A percentile compares a stretch with the other conserved stretches of the same genome.
These are phyloP conservation scores for Shiraia sp. DNA, from an alignment of 2,329 filamentous ascomycete genomes.

Conservation along the genomic window DNA sequence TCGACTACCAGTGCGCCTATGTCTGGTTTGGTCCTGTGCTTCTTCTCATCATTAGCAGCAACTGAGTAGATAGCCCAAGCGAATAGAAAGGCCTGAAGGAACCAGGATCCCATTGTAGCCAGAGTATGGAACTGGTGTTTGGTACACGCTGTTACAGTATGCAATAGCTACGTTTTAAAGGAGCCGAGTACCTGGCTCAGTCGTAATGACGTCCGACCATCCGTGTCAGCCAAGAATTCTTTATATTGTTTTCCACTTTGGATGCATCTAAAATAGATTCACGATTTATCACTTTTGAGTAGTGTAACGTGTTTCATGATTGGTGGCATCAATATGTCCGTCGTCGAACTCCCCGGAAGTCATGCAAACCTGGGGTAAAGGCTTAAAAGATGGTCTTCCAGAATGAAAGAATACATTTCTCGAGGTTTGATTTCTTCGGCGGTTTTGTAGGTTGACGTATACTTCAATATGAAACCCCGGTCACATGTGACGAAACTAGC, in stretches of 20 bases:
- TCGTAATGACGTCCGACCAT: too few species aligned
- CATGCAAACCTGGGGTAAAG: conserved; percentile 9
- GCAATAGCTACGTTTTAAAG: neutral
- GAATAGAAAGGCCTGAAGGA: neutral
- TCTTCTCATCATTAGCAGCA: conserved; percentile 11
- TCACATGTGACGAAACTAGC: too few species aligned
- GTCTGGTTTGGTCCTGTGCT: conserved; percentile 12
- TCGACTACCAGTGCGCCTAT: conserved; percentile 23
- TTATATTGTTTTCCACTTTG: neutral
- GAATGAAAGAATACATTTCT: too few species aligned
- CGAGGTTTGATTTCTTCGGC: too few species aligned
- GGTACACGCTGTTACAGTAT: too few species aligned
- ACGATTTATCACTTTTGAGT: neutral
- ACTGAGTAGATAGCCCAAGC: neutral
- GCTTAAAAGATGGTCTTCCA: too few species aligned
- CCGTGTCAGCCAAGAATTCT: neutral
- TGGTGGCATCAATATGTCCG: conserved; percentile 12
- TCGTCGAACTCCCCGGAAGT: conserved; percentile 1
- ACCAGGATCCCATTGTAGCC: neutral
- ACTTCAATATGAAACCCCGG: too few species aligned
- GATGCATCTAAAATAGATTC: neutral
- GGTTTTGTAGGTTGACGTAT: too few species aligned
- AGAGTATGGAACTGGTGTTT: neutral
- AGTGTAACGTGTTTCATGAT: conserved; percentile 2
- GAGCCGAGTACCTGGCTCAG: neutral